Percentiles rank a stretch among this genome's conserved stretches.
Conservation (phyloP, 495 filamentous ascomycete species). For the Cercophora samala region DNA sequence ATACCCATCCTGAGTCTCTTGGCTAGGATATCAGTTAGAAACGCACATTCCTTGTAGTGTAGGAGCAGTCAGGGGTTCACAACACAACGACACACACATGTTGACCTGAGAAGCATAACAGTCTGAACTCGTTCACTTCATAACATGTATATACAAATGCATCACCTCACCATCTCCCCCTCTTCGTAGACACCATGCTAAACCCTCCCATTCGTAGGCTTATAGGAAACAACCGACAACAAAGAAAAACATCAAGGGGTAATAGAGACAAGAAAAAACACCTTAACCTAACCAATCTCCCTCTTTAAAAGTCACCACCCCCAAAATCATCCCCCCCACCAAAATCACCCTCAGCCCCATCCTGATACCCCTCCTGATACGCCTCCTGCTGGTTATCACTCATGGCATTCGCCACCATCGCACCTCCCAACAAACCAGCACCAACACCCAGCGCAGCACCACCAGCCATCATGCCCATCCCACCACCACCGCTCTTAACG, state of each 20-base stretch:
- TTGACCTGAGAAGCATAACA: too few species aligned
- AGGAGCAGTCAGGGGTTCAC: too few species aligned
- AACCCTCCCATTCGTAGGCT: too few species aligned
- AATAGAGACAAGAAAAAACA: background rate
- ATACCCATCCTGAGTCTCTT: too few species aligned
- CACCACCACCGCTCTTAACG: constrained; percentile 45
- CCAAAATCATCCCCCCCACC: constrained; percentile 36
- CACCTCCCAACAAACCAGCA: constrained; percentile 70
- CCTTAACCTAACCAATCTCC: background rate
- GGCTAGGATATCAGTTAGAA: too few species aligned
- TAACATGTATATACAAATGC: too few species aligned
- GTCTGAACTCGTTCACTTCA: too few species aligned
- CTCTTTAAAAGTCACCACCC: constrained; percentile 31
- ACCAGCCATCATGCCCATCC: constrained; percentile 62
- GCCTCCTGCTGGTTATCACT: constrained; percentile 55
- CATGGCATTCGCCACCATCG: constrained; percentile 63
- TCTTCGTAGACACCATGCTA: too few species aligned
- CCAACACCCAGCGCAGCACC: constrained; percentile 74
- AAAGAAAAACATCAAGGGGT: background rate
- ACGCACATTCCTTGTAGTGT: too few species aligned
- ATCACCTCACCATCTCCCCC: too few species aligned
- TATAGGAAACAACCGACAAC: background rate
- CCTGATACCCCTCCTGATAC: constrained; percentile 49
- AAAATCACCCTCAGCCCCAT: constrained; percentile 29
- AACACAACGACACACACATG: too few species aligned